These are phyloP conservation scores for Lachnellula cervina DNA, from an alignment of 2,329 filamentous ascomycete genomes.

Conservation along the genomic window DNA sequence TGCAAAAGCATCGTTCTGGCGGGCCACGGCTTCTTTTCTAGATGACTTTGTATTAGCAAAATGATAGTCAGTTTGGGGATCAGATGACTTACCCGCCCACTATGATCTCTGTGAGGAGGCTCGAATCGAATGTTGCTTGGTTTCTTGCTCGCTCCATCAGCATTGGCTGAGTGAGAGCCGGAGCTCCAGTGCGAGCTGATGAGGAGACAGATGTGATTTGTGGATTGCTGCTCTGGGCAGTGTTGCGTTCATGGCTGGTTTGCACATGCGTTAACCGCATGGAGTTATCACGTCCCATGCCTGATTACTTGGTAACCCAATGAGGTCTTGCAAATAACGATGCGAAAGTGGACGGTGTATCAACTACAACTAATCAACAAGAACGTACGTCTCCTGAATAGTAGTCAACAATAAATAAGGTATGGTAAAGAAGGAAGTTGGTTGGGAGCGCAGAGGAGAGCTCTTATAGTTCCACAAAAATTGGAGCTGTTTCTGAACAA, in stretches of 20 bases:
- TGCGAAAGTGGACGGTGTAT: too few relatives aligned
- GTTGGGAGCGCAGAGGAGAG: too few relatives aligned
- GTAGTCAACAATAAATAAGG: too few relatives aligned
- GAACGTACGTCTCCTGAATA: too few relatives aligned
- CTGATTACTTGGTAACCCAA: too few relatives aligned
- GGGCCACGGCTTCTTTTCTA: conserved; percentile 3
- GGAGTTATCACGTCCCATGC: too few relatives aligned
- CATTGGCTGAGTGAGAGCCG: not conserved
- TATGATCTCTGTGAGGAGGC: conserved; percentile 7
- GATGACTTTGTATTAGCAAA: not conserved
- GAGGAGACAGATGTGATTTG: not conserved
- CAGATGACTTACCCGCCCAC: conserved; percentile 7
- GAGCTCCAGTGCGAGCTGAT: not conserved
- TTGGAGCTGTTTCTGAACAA: too few relatives aligned
- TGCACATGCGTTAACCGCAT: too few relatives aligned
- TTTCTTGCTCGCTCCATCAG: conserved; percentile 4
- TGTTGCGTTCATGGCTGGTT: not conserved
- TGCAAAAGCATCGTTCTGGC: conserved; percentile 5
- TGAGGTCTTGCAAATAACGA: too few relatives aligned
- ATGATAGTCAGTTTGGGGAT: not conserved
- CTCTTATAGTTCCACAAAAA: too few relatives aligned
- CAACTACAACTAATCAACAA: too few relatives aligned
- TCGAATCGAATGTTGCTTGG: conserved; percentile 5
- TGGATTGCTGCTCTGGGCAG: not conserved
- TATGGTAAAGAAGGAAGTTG: too few relatives aligned